phyloP scores from a whole-genome alignment of 1,284 basidiomycete species.

The Cryptococcus wingfieldii region DNA sequence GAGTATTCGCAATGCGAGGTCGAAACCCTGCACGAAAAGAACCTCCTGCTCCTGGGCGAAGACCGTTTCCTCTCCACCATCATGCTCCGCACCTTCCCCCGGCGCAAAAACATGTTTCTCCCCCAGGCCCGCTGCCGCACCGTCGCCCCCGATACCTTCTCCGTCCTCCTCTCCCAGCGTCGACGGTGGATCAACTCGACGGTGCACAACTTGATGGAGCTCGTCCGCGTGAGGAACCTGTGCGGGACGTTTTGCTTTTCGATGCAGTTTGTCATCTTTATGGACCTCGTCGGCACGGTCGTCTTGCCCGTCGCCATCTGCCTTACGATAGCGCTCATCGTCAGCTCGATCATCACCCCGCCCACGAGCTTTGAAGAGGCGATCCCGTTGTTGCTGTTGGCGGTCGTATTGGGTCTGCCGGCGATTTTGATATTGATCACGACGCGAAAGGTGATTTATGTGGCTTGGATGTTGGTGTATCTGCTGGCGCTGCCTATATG shows the following conservation, averaged over 20 bases:
- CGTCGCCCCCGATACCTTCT: slow-evolving; percentile 92
- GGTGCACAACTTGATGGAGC: slow-evolving; percentile 98
- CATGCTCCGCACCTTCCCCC: slow-evolving; percentile 92
- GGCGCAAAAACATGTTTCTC: slow-evolving; percentile 98
- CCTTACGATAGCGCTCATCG: slow-evolving; percentile 83
- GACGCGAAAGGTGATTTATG: slow-evolving; percentile 89
- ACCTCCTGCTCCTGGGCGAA: slow-evolving; percentile 90
- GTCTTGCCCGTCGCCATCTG: slow-evolving; percentile 91
- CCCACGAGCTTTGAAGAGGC: slow-evolving; percentile 84
- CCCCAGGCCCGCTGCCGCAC: slow-evolving; percentile 94
- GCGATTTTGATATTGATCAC: slow-evolving; percentile 89
- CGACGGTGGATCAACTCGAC: slow-evolving; percentile 99
- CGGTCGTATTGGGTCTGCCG: slow-evolving; percentile 88
- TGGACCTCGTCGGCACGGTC: slow-evolving; percentile 95
- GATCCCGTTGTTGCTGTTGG: slow-evolving; percentile 86
- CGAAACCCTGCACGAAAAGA: slow-evolving; percentile 95
- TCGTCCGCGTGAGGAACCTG: slow-evolving; percentile 91
- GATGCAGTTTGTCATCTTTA: slow-evolving; percentile 97
- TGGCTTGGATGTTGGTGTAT: slow-evolving; percentile 97
- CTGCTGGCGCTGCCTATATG: slow-evolving; percentile 86
- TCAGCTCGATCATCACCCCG: slow-evolving; percentile 73
- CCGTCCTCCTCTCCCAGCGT: slow-evolving; percentile 88
- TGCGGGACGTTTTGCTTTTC: slow-evolving; percentile 96
- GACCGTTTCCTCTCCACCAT: slow-evolving; percentile 97
- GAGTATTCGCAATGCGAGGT: slow-evolving; percentile 95